Conservation (phyloP, 495 filamentous ascomycete species). For the Articulospora tetracladia region DNA sequence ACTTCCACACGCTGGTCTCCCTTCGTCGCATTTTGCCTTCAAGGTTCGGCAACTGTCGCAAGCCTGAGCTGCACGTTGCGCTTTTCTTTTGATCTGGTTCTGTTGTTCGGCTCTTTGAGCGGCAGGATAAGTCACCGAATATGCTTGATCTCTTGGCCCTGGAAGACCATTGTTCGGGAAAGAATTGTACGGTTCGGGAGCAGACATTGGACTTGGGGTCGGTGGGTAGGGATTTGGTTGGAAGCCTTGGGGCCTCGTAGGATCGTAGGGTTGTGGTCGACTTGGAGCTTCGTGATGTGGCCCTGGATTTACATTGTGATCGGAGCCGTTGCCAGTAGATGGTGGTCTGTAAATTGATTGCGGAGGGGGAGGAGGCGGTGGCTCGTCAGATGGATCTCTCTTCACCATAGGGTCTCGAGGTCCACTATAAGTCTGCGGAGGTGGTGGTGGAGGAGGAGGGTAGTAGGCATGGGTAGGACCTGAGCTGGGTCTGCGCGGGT, state of each 20-base stretch:
- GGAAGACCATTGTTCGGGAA: conserved; percentile 21
- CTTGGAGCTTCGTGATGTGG: conserved; percentile 12
- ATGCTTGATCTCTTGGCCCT: conserved; percentile 4
- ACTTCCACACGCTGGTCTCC: conserved; percentile 49
- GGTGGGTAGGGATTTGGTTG: conserved; percentile 40
- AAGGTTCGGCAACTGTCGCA: conserved; percentile 64
- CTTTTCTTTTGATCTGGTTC: conserved; percentile 16
- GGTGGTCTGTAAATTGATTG: conserved; percentile 9
- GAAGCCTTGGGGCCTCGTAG: conserved; percentile 30
- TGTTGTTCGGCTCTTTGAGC: neutral
- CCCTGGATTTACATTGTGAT: conserved; percentile 12
- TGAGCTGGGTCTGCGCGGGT: conserved; percentile 20
- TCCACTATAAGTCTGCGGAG: conserved; percentile 33
- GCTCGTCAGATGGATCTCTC: conserved; percentile 43
- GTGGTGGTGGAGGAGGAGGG: conserved; percentile 14
- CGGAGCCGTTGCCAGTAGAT: conserved; percentile 16
- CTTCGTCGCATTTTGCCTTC: conserved; percentile 72
- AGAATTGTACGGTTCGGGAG: conserved; percentile 40
- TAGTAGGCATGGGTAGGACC: conserved; percentile 20
- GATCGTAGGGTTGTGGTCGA: conserved; percentile 29
- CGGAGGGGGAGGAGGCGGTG: conserved; percentile 10
- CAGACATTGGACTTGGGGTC: conserved; percentile 36
- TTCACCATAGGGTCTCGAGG: conserved; percentile 45
- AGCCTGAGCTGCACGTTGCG: conserved; percentile 41
- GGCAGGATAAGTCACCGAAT: conserved; percentile 14